phyloP scores from a whole-genome alignment of 768 basidiomycete genomes.

The Hygrophoropsis aurantiaca region DNA sequence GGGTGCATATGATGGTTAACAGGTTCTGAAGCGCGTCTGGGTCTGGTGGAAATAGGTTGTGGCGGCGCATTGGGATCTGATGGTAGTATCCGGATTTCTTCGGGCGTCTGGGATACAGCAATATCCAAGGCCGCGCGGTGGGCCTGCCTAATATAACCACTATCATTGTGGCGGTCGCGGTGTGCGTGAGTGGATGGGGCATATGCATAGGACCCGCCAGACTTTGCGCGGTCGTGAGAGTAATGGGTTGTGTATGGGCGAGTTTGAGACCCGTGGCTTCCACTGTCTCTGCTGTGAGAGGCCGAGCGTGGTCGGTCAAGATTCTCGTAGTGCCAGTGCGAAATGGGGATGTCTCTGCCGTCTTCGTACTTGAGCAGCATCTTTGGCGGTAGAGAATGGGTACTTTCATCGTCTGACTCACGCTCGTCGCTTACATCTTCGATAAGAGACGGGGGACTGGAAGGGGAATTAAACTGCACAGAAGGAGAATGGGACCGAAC shows the following conservation, averaged over 20 bases:
- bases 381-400: slow-evolving; percentile 58
- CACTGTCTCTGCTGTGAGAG: slow-evolving; percentile 22
- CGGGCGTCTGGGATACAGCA: slow-evolving; percentile 38
- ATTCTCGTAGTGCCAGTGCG: slow-evolving; percentile 37
- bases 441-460: slow-evolving; percentile 47
- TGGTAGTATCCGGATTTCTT: slow-evolving; percentile 64
- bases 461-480: slow-evolving; percentile 54
- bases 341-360: slow-evolving; percentile 66
- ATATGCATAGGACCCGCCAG: no score
- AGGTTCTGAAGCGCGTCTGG: slow-evolving; percentile 29
- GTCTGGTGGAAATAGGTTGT: slow-evolving; percentile 29
- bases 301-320: slow-evolving; percentile 15
- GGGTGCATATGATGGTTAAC: slow-evolving; percentile 15
- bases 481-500: slow-evolving; percentile 44
- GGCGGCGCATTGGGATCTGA: slow-evolving; percentile 41
- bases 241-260: slow-evolving; percentile 28
- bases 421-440: slow-evolving; percentile 39
- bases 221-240: slow-evolving; percentile 37
- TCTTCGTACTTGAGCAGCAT: slow-evolving; percentile 71
- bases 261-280: slow-evolving; percentile 21
- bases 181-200: slow-evolving; percentile 29
- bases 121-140: slow-evolving; percentile 18
- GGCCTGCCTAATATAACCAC: slow-evolving; percentile 12
- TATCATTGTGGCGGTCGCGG: slow-evolving; percentile 31
- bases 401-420: slow-evolving; percentile 42